These are phyloP conservation scores for Serendipita sp. DNA, from an alignment of 768 basidiomycete species.

Conservation along the genomic window DNA sequence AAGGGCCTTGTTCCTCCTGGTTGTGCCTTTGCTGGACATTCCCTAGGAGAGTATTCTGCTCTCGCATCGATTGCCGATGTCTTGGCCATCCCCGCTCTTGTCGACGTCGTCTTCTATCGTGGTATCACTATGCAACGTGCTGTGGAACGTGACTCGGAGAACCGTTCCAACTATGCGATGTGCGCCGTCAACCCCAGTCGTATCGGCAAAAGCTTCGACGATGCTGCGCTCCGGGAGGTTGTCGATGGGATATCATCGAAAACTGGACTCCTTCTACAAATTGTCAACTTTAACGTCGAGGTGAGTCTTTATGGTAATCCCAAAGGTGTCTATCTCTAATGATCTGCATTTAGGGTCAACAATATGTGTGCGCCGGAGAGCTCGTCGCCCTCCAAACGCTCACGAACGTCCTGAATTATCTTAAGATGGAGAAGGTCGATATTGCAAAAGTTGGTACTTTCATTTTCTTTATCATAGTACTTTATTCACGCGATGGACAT, in stretches of 20 bases:
- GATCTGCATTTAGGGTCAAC: constrained; percentile 20
- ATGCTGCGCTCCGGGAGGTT: constrained; percentile 90
- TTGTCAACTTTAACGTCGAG: constrained; percentile 93
- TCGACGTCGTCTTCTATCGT: constrained; percentile 98
- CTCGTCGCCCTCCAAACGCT: constrained; percentile 82
- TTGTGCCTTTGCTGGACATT: constrained; percentile 94
- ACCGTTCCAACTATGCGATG: constrained; percentile 96
- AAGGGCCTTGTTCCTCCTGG: constrained; percentile 88
- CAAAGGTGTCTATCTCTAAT: background rate
- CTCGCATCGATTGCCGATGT: constrained; percentile 96
- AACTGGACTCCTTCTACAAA: constrained; percentile 78
- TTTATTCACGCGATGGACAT: constrained; percentile 7
- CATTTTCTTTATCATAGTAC: background rate
- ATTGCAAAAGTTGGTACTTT: constrained; percentile 49
- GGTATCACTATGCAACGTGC: constrained; percentile 99
- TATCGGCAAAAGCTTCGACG: constrained; percentile 86
- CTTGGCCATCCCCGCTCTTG: constrained; percentile 82
- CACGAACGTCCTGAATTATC: constrained; percentile 90
- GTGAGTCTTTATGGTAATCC: constrained; percentile 25
- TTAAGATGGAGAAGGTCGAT: constrained; percentile 94
- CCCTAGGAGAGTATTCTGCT: constrained; percentile 95
- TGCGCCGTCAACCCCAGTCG: constrained; percentile 97
- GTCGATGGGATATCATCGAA: constrained; percentile 74
- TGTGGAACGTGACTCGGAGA: constrained; percentile 84
- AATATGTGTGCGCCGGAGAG: constrained; percentile 99